Percentiles rank a stretch among this genome's conserved stretches.
Conservation (phyloP, 768 basidiomycete genomes). For the Boletus vinaceobasis region DNA sequence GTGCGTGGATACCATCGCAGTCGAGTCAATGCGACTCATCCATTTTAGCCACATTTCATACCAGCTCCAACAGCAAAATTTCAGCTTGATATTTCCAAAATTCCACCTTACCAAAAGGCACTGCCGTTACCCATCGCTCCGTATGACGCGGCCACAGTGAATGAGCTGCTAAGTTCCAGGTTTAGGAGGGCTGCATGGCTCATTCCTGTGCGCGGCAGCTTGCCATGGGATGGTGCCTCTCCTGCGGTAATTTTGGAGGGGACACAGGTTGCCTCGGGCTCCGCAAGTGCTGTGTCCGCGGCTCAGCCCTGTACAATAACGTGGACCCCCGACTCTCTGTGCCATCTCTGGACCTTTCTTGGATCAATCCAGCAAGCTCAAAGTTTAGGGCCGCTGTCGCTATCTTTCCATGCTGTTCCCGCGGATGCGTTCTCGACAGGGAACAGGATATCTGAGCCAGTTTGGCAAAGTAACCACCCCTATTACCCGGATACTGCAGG, state of each 20-base stretch:
- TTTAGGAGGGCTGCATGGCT: constrained; percentile 52
- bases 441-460: constrained; percentile 16
- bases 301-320: constrained; percentile 30
- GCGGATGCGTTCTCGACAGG: constrained; percentile 5
- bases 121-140: constrained; percentile 37
- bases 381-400: constrained; percentile 43
- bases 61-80: constrained; percentile 13
- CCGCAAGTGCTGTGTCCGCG: constrained; percentile 15
- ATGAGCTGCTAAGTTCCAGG: constrained; percentile 24
- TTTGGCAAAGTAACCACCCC: constrained; percentile 26
- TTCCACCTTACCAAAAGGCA: constrained; percentile 34
- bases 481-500: constrained; percentile 9
- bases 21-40: constrained; percentile 11
- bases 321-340: constrained; percentile 46
- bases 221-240: constrained; percentile 48
- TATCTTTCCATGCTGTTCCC: constrained; percentile 44
- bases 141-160: constrained; percentile 31
- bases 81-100: constrained; percentile 17
- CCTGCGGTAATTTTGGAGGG: constrained; percentile 39
- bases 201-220: constrained; percentile 51
- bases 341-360: constrained; percentile 51
- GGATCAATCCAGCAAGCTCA: constrained; percentile 35
- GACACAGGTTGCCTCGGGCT: constrained; percentile 13
- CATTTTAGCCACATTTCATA: constrained; percentile 25
- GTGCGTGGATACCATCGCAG: constrained; percentile 30